These are phyloP conservation scores for Colletotrichum filicis DNA, from an alignment of 2,329 filamentous ascomycete species.

Conservation along the genomic window DNA sequence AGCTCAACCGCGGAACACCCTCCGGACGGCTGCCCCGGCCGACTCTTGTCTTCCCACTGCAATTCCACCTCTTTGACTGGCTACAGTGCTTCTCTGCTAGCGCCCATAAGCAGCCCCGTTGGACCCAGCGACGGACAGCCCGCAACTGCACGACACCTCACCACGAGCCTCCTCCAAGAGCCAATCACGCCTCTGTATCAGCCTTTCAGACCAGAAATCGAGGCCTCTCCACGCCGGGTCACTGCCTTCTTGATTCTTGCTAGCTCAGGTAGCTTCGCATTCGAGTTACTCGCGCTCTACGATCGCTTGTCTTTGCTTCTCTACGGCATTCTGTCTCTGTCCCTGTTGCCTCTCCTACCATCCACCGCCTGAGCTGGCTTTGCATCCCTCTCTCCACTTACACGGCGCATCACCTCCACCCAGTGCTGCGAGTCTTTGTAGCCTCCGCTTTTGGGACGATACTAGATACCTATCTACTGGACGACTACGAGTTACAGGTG, in stretches of 20 bases:
- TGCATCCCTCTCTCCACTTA: neutral
- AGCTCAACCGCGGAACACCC: constrained; percentile 23
- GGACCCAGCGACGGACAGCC: constrained; percentile 28
- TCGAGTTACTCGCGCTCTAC: neutral
- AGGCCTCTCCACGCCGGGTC: constrained; percentile 1
- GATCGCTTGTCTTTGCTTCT: neutral
- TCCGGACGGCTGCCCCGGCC: constrained; percentile 29
- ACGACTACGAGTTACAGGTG: constrained; percentile 19
- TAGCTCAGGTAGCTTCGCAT: constrained; percentile 6
- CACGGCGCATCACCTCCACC: constrained; percentile 9
- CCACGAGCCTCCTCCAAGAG: constrained; percentile 8
- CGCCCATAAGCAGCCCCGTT: constrained; percentile 29
- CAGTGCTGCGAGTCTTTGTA: constrained; percentile 18
- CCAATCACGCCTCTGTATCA: constrained; percentile 22
- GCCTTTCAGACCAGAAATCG: constrained; percentile 17
- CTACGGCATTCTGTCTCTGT: constrained; percentile 6
- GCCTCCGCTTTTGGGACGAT: neutral
- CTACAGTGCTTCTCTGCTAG: constrained; percentile 17
- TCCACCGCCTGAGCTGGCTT: neutral
- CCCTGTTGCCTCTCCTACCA: neutral
- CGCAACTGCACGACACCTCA: constrained; percentile 34
- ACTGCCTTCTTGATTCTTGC: constrained; percentile 9
- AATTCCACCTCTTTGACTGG: constrained; percentile 17
- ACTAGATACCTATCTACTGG: constrained; percentile 13
- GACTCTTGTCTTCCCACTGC: neutral